These are phyloP conservation scores for Trebouxia gelatinosa DNA, from an alignment of 163 green algal genomes.

Conservation along the genomic window DNA sequence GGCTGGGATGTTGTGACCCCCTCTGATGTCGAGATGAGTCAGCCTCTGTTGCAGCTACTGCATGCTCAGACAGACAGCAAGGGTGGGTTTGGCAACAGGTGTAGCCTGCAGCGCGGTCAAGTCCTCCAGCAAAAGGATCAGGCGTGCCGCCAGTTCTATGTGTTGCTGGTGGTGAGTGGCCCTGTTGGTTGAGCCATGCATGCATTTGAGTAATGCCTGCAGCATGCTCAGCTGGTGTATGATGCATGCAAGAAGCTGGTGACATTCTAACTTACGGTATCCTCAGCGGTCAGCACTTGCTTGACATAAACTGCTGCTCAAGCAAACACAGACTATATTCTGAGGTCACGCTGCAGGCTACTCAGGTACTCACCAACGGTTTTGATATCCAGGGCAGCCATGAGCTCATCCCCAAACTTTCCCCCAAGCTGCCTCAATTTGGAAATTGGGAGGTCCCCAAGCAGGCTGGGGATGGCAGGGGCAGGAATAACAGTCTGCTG, in stretches of 20 bases:
- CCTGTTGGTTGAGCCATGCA: too few relatives aligned
- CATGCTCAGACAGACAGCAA: constrained; percentile 21
- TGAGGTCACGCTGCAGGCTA: too few relatives aligned
- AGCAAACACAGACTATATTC: too few relatives aligned
- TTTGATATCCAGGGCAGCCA: constrained; percentile 11
- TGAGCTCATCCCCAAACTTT: constrained; percentile 68
- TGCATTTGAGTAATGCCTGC: not conserved
- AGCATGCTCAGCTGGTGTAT: not conserved
- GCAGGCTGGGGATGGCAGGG: constrained; percentile 52
- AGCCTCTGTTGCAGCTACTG: constrained; percentile 31
- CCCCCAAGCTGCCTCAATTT: constrained; percentile 70
- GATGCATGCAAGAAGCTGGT: not conserved
- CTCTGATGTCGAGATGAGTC: constrained; percentile 25
- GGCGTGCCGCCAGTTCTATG: constrained; percentile 35
- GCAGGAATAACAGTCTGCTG: constrained; percentile 73
- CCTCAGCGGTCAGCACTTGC: too few relatives aligned
- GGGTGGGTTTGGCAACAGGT: constrained; percentile 30
- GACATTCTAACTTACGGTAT: not conserved
- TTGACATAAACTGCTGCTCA: too few relatives aligned
- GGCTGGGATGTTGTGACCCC: constrained; percentile 62
- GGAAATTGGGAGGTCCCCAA: constrained; percentile 54
- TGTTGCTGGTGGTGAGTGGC: constrained; percentile 41
- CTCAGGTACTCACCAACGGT: constrained; percentile 15
- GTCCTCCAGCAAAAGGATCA: constrained; percentile 37
- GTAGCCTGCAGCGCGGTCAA: constrained; percentile 38